These are phyloP conservation scores for Lactifluus hygrophoroides DNA, from an alignment of 768 basidiomycete species.

Conservation along the genomic window DNA sequence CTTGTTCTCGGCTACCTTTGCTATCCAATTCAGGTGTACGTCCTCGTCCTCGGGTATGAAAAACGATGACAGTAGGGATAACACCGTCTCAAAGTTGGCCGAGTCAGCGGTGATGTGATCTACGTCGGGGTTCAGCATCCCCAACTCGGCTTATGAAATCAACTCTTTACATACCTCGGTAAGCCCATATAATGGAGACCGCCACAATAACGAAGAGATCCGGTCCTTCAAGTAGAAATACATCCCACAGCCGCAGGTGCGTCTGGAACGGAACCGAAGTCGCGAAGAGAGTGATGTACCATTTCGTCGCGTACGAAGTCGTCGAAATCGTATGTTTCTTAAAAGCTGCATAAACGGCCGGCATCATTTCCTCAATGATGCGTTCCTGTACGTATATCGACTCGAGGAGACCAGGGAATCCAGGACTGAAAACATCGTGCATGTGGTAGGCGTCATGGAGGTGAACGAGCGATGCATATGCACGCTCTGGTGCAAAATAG, in stretches of 20 bases:
- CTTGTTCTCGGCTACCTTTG: conserved; percentile 45
- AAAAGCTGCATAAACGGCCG: conserved; percentile 79
- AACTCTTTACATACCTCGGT: conserved; percentile 60
- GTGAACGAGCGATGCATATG: conserved; percentile 77
- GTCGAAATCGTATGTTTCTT: conserved; percentile 85
- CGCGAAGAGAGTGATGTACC: conserved; percentile 98
- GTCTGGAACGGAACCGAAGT: conserved; percentile 95
- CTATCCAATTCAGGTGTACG: conserved; percentile 72
- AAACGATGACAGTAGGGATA: conserved; percentile 87
- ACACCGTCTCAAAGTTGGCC: conserved; percentile 84
- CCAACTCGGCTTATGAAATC: neutral
- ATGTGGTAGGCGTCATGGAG: conserved; percentile 83
- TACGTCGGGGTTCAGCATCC: conserved; percentile 25
- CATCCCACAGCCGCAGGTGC: conserved; percentile 93
- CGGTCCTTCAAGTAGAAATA: conserved; percentile 80
- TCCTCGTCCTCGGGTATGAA: conserved; percentile 93
- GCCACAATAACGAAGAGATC: conserved; percentile 84
- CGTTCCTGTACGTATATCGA: conserved; percentile 95
- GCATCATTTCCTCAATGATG: conserved; percentile 80
- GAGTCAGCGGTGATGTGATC: conserved; percentile 74
- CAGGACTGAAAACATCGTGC: conserved; percentile 84
- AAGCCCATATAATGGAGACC: conserved; percentile 85
- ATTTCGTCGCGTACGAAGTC: conserved; percentile 94
- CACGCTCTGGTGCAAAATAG: conserved; percentile 87
- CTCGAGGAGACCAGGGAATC: conserved; percentile 93